Evolutionary conservation across 1,139 yeast species (phyloP), one percentile per base, ranked within the genome.

Genomic region (Candida mesenterica): DNA sequence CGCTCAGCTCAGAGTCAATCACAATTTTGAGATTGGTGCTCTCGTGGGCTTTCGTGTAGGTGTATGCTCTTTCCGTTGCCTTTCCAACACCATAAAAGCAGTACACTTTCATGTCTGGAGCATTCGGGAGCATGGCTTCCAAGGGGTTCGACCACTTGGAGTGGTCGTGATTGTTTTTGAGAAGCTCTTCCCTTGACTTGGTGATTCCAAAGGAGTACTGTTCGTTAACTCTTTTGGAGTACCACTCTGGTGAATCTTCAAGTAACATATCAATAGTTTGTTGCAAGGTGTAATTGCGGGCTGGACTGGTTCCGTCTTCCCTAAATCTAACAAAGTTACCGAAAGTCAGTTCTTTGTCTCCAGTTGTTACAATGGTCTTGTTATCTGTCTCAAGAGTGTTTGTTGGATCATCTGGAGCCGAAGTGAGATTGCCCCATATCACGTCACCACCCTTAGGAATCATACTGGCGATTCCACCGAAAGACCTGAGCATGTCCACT

Each of bases 401-500:
- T 12, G 65, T 50, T 4, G 69, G 66, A 52, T 80, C 86, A 53
- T 87, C 96, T 0, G 83, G 83, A 2, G 85, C 78, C 32, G 58
- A 46, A 2, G 66, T 57, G 38, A 69, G 50, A 48, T 77, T 72
- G 6, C 97, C 98, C 98, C 98, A 92, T 28, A 92, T 76, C 5
- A 77, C 55, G 30, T 81, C 81, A 3, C 97, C 97, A 22, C 98
- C 98, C 58, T 92, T 92, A 14, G 98, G 98, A 29, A 92, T 57
- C 97, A 92, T 94, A 42, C 95, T 79, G 9, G 97, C 90, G 36
- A 94, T 70, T 3, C 98, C 97, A 10, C 96, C 97, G 76, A 92
- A 89, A 2, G 92, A 72, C 44, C 89, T 71, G 33, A 89, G 57
- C 82, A 92, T 72, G 42, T 86, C 95, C 5, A 89, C 79, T 45